Base-by-base conservation (phyloP, 345 rosid genomes). In the Mercurialis annua region DNA sequence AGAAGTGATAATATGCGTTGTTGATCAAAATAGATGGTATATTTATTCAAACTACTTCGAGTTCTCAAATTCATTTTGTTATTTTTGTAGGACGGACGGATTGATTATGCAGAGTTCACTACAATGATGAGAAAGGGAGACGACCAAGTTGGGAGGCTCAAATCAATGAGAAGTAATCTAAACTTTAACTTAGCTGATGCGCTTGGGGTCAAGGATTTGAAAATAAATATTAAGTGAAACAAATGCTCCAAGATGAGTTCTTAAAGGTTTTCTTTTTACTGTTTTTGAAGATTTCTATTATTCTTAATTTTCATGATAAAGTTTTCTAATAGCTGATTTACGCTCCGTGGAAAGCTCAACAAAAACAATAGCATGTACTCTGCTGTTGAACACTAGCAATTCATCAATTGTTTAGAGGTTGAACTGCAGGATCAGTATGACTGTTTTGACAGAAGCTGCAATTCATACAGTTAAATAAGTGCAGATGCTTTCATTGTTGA, bases 81-180 rank as follows among this genome's bases (percentile, higher is more conserved):
- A 0, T 38, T 18, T 54, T 66, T 61, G 10, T 77, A 93, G 98
- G 98, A 93, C 34, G 98, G 97, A 62, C 76, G 81, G 62, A 93
- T 93, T 71, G 97, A 90, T 74, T 93, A 87, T 42, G 81, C 75
- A 10, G 97, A 93, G 82, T 93, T 93, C 69, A 69, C 89, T 3
- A 88, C 96, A 3, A 93, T 90, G 97, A 93, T 91, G 97, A 90
- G 80, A 80, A 81, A 76, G 69, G 83, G 88, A 6, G 92, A 87
- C 50, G 87, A 76, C 55, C 89, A 81, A 24, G 74, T 81, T 50
- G 95, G 91, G 12, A 81, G 85, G 72, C 89, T 77, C 77, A 81
- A 90, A 75, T 86, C 95, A 0, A 86, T 87, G 97, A 91, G 86
- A 82, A 82, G 71, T 74, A 87, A 73, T 78, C 70, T 90, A 79